Conservation (phyloP, 345 rosid genomes). For the Zanthoxylum bungeanum region DNA sequence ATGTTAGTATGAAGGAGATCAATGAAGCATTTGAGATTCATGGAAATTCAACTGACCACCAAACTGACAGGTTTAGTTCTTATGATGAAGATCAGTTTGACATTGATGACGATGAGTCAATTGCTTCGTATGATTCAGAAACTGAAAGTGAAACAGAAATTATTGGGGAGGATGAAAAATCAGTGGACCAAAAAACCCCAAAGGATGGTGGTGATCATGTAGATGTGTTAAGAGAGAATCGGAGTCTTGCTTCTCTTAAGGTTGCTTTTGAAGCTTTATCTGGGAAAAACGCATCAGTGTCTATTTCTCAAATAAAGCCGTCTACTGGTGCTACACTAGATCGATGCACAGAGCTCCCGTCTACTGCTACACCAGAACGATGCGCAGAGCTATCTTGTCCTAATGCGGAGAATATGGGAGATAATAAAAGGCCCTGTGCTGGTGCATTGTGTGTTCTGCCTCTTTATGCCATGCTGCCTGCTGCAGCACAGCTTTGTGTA, state of each 20-base stretch:
- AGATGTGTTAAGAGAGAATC: conserved; percentile 35
- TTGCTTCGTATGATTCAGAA: conserved; percentile 42
- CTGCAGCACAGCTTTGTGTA: conserved; percentile 76
- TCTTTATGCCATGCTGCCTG: conserved; percentile 89
- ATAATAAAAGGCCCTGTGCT: conserved; percentile 19
- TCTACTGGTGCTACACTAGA: conserved; percentile 12
- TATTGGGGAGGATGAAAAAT: conserved; percentile 30
- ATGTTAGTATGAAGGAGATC: conserved; percentile 64
- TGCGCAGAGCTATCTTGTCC: conserved; percentile 20
- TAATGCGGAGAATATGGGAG: conserved; percentile 23
- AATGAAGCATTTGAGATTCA: conserved; percentile 63
- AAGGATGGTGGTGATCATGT: conserved; percentile 27
- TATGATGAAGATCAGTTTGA: conserved; percentile 50
- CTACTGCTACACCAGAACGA: neutral
- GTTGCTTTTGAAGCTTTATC: conserved; percentile 71
- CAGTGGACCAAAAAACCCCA: conserved; percentile 21
- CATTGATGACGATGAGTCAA: conserved; percentile 43
- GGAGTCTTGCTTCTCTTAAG: conserved; percentile 55
- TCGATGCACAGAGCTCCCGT: conserved; percentile 24
- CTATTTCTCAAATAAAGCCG: conserved; percentile 21
- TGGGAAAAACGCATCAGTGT: conserved; percentile 30
- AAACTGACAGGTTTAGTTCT: conserved; percentile 50
- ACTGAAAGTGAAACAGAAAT: conserved; percentile 70
- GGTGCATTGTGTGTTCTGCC: conserved; percentile 64
- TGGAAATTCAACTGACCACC: conserved; percentile 32